Evolutionary conservation across 441 rosid genomes (phyloP), one percentile per base, ranked within the genome.

Genomic region (Adansonia madagascariensis): DNA sequence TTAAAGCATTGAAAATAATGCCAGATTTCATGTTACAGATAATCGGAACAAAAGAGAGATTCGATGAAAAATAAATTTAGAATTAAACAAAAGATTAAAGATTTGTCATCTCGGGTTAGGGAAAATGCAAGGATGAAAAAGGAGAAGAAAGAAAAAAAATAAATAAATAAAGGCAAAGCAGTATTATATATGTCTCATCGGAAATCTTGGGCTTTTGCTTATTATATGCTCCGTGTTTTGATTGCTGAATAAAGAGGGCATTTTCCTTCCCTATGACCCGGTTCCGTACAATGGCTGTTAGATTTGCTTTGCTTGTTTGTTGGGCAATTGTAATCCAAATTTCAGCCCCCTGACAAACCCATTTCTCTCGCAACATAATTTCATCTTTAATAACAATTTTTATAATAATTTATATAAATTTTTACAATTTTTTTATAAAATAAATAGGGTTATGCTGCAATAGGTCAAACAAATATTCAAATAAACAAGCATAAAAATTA

Each of bases 201-300:
- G 15, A 39, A 43, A n/a, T 8, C 52, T 66, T 66, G 71, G 71
- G 31, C 71, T 27, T 27, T 41, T 17, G 71, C 52, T 44, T 8
- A 17, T 44, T 8, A 17, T 66, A 8, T 8, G 50, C 50, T 50
- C 18, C 22, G 0, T 15, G 6, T 0, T 2, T 31, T 3, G 18
- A 15, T 31, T 6, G 2, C 41, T 64, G 46, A 53, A n/a, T 39
- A 41, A 57, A 6, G 4, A 3, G 22, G 0, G n/a, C n/a, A 35
- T 12, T 35, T 39, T 39, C 3, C 6, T 27, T 27, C 75, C 75
- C 11, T 18, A 43, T 18, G 55, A 57, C 76, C 76, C 65, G 76
- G 53, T 20, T 57, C 76, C 76, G 67, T 73, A 73, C 67, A 44
- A 20, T 43, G 41, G 55, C 55, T 10, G 6, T 39, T 17, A 64